phyloP scores from a whole-genome alignment of 768 basidiomycete species.

The Lentinula detonsa region DNA sequence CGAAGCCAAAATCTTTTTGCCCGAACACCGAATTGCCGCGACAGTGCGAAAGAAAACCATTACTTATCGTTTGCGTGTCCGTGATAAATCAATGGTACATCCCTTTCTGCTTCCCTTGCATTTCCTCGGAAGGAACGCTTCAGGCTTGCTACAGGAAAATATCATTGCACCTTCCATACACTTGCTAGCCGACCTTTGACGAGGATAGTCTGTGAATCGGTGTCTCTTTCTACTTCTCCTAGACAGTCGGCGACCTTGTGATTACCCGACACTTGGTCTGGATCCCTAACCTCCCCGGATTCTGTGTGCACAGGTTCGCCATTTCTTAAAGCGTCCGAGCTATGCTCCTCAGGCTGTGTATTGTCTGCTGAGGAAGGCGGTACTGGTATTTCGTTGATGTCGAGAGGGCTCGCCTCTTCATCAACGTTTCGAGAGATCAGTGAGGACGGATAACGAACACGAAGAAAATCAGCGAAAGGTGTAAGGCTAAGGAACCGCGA shows the following conservation, averaged over 20 bases:
- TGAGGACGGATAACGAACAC: conserved; percentile 52
- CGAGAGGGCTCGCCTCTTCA: conserved; percentile 16
- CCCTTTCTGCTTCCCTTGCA: too few relatives aligned
- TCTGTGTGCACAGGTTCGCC: conserved; percentile 3
- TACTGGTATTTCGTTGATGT: conserved; percentile 6
- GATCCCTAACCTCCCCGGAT: neutral
- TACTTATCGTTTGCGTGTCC: too few relatives aligned
- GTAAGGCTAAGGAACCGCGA: conserved; percentile 50
- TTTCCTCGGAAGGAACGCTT: neutral
- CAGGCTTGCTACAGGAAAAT: too few relatives aligned
- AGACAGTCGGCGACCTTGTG: neutral
- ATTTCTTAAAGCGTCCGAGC: neutral
- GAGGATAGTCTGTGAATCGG: neutral
- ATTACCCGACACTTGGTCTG: neutral
- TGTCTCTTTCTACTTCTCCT: neutral
- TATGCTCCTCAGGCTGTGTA: conserved; percentile 1
- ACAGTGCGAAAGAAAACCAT: too few relatives aligned
- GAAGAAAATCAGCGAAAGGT: conserved; percentile 59
- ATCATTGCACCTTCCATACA: conserved; percentile 2
- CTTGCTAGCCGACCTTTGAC: neutral
- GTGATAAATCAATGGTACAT: too few relatives aligned
- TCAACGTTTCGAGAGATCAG: conserved; percentile 13
- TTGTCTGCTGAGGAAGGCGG: conserved; percentile 10
- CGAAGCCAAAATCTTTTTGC: too few relatives aligned
- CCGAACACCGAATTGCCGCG: too few relatives aligned